Percentiles rank a stretch among this genome's conserved stretches.
These are phyloP conservation scores for Leishmania arabica DNA, from an alignment of 208 protist species.

Conservation along the genomic window DNA sequence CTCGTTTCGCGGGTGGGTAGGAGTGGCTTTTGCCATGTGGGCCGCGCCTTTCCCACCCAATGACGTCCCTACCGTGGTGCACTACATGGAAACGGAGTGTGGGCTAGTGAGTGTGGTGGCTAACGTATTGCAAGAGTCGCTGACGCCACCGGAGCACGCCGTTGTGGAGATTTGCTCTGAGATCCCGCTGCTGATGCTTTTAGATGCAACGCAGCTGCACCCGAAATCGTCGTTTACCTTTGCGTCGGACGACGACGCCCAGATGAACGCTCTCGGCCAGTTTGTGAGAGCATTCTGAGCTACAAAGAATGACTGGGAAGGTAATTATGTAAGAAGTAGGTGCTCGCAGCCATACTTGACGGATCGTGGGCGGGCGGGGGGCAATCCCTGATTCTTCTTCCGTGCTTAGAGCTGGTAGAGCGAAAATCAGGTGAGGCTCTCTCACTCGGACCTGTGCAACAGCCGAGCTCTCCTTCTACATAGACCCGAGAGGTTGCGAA, in stretches of 20 bases:
- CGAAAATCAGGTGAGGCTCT: neutral
- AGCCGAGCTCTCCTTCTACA: neutral
- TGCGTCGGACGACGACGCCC: neutral
- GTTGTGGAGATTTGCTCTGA: slow-evolving; percentile 49
- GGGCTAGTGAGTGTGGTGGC: slow-evolving; percentile 58
- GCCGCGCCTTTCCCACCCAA: slow-evolving; percentile 32
- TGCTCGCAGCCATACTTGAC: neutral
- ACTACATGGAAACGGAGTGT: slow-evolving; percentile 49
- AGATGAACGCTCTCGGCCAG: neutral
- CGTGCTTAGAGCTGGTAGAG: neutral
- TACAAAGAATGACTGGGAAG: neutral
- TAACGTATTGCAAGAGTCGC: slow-evolving; percentile 44
- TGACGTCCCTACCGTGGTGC: slow-evolving; percentile 45
- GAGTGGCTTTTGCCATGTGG: slow-evolving; percentile 69
- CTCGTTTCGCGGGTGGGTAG: slow-evolving; percentile 56
- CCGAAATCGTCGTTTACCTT: slow-evolving; percentile 6
- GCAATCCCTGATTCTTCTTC: neutral
- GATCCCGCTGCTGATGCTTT: slow-evolving; percentile 38
- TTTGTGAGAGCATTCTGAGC: neutral
- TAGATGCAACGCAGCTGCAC: slow-evolving; percentile 16
- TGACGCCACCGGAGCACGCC: slow-evolving; percentile 38
- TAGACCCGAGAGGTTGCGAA: neutral
- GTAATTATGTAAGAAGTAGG: neutral
- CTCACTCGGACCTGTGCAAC: neutral
- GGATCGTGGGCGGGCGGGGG: neutral